Conservation (phyloP, 257 asterid genomes). For the Eustoma russellianum region DNA sequence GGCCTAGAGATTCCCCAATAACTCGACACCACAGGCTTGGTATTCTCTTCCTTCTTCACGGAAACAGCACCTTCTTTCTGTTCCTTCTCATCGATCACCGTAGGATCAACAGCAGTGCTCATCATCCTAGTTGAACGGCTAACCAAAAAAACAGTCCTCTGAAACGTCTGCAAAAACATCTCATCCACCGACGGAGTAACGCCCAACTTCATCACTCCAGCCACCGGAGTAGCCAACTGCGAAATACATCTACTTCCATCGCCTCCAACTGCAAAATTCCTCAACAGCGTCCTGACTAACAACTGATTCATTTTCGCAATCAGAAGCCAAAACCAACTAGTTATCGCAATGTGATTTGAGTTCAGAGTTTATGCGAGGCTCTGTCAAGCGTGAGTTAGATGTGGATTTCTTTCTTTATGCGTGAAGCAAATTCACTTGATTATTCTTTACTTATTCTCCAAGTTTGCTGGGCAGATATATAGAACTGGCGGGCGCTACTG, state of each 20-base stretch:
- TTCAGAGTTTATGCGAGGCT: too few relatives aligned
- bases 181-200: conserved; percentile 16
- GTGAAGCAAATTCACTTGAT: background rate
- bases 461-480: background rate
- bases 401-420: background rate
- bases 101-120: conserved; percentile 40
- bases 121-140: conserved; percentile 35
- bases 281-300: conserved; percentile 28
- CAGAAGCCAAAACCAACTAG: background rate
- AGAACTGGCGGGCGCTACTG: too few relatives aligned
- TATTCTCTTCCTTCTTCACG: conserved; percentile 15
- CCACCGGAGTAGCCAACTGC: conserved; percentile 13
- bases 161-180: conserved; percentile 18
- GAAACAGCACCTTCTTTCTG: conserved; percentile 18
- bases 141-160: conserved; percentile 21
- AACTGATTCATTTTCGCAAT: conserved; percentile 42
- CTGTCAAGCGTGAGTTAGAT: background rate
- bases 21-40: conserved; percentile 38
- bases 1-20: conserved; percentile 78
- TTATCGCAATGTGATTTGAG: background rate
- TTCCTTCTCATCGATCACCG: conserved; percentile 23
- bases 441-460: conserved; percentile 10
- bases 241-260: conserved; percentile 18
- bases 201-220: conserved; percentile 11
- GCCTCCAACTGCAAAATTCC: conserved; percentile 40